phyloP scores from a whole-genome alignment of 176 grass and related monocot species.

The Calamus simplicifolius region DNA sequence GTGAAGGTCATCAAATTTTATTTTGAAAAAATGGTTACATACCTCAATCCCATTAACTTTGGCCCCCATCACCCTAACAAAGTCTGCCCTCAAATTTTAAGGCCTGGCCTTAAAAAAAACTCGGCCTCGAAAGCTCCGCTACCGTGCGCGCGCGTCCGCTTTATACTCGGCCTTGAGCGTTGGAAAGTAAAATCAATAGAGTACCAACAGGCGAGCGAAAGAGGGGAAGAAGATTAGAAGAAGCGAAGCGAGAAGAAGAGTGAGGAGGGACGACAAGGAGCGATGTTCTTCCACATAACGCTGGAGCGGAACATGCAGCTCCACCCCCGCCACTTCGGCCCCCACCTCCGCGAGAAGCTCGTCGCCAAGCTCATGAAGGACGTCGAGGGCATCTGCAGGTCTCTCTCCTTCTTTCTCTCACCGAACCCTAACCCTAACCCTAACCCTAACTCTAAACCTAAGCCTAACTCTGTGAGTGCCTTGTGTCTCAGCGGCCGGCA shows the following conservation, averaged over 20 bases:
- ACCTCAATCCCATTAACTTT: too few species aligned
- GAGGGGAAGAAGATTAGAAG: not conserved
- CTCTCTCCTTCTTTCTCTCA: not conserved
- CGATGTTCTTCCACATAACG: conserved; percentile 97
- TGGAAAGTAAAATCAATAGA: too few species aligned
- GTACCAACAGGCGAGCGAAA: not conserved
- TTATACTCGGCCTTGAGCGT: too few species aligned
- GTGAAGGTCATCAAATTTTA: too few species aligned
- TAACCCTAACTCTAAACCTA: conserved; percentile 11
- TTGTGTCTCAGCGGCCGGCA: conserved; percentile 59
- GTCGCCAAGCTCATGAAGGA: conserved; percentile 98
- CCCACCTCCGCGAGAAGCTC: conserved; percentile 90
- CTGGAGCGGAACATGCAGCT: conserved; percentile 98
- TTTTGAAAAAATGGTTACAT: too few species aligned
- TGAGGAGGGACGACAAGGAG: too few species aligned
- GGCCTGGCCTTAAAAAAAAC: too few species aligned
- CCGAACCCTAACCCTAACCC: not conserved
- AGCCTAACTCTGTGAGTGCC: not conserved
- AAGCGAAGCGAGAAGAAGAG: conserved; percentile 5
- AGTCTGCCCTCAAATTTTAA: too few species aligned
- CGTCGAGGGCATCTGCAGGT: conserved; percentile 98
- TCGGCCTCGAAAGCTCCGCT: too few species aligned
- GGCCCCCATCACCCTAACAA: too few species aligned
- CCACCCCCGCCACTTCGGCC: conserved; percentile 90
- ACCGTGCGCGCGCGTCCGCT: too few species aligned